Evolutionary conservation across 2,329 filamentous ascomycete species (phyloP).

Genomic region (Thermothelomyces thermophilus): DNA sequence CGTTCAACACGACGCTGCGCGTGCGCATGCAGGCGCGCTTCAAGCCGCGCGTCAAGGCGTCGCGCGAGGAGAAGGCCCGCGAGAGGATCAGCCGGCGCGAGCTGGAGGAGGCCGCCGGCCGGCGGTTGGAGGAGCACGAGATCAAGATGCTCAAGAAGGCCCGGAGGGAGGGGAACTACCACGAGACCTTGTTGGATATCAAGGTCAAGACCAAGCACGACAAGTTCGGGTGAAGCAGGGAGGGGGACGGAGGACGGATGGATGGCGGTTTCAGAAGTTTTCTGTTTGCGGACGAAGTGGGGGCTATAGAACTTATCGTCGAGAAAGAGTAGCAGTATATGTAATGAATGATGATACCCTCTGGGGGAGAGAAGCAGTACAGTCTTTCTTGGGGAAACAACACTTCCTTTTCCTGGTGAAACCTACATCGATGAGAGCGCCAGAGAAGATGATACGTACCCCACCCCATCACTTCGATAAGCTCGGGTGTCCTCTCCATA

Average conservation of each 20-base stretch:
- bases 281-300: too few relatives aligned
- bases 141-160: slow-evolving; percentile 77
- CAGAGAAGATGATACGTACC: too few relatives aligned
- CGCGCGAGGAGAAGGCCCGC: slow-evolving; percentile 74
- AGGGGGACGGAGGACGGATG: neutral
- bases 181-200: slow-evolving; percentile 77
- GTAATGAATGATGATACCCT: too few relatives aligned
- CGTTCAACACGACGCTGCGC: slow-evolving; percentile 65
- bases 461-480: too few relatives aligned
- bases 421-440: too few relatives aligned
- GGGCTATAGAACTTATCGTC: too few relatives aligned
- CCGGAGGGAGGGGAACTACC: slow-evolving; percentile 78
- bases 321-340: too few relatives aligned
- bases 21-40: slow-evolving; percentile 94
- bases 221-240: slow-evolving; percentile 65
- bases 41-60: slow-evolving; percentile 74
- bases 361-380: too few relatives aligned
- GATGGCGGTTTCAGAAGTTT: neutral
- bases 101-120: slow-evolving; percentile 72
- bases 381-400: too few relatives aligned
- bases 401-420: too few relatives aligned
- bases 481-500: too few relatives aligned
- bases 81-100: slow-evolving; percentile 84
- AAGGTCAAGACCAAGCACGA: slow-evolving; percentile 92
- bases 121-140: slow-evolving; percentile 75